Evolutionary conservation across 2,329 filamentous ascomycete species (phyloP).

Genomic region (Ascochyta fabae): DNA sequence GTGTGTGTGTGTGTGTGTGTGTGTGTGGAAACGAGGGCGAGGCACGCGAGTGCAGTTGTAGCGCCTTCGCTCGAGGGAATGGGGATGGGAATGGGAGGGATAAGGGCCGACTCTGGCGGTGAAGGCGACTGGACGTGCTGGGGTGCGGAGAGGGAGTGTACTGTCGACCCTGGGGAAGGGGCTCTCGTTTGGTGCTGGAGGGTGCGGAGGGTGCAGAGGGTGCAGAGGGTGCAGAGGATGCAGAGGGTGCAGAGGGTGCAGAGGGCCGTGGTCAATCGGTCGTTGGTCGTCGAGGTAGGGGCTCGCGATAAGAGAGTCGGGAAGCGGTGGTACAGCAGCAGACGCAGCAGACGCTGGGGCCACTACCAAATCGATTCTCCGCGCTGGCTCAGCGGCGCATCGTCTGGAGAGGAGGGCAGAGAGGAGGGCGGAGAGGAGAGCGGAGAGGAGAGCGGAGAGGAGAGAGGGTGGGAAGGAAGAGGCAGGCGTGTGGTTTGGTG

Average conservation of each 20-base stretch:
- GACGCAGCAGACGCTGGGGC: slow-evolving; percentile 29
- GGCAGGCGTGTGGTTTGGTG: neutral
- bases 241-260: too few relatives aligned
- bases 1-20: neutral
- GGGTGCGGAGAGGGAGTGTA: slow-evolving; percentile 6
- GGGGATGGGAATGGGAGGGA: slow-evolving; percentile 21
- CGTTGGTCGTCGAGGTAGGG: slow-evolving; percentile 29
- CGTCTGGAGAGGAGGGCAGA: slow-evolving; percentile 6
- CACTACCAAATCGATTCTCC: slow-evolving; percentile 25
- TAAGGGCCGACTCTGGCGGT: slow-evolving; percentile 26
- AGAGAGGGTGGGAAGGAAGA: neutral
- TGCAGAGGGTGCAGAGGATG: too few relatives aligned
- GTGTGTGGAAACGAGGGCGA: neutral
- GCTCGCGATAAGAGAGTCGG: slow-evolving; percentile 43
- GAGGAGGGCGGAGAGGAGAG: neutral
- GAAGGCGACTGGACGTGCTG: slow-evolving; percentile 20
- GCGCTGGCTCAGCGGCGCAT: slow-evolving; percentile 32
- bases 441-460: neutral
- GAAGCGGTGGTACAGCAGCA: slow-evolving; percentile 41
- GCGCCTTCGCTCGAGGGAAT: slow-evolving; percentile 5
- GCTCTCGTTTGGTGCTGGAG: too few relatives aligned
- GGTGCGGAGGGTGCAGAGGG: too few relatives aligned
- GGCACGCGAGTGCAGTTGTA: slow-evolving; percentile 12
- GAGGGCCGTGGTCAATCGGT: slow-evolving; percentile 36
- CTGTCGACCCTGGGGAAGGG: slow-evolving; percentile 23